A percentile compares a stretch with the other conserved stretches of the same genome.
phyloP scores from a whole-genome alignment of 164 flowering plant genomes.

The Liquidambar formosana region DNA sequence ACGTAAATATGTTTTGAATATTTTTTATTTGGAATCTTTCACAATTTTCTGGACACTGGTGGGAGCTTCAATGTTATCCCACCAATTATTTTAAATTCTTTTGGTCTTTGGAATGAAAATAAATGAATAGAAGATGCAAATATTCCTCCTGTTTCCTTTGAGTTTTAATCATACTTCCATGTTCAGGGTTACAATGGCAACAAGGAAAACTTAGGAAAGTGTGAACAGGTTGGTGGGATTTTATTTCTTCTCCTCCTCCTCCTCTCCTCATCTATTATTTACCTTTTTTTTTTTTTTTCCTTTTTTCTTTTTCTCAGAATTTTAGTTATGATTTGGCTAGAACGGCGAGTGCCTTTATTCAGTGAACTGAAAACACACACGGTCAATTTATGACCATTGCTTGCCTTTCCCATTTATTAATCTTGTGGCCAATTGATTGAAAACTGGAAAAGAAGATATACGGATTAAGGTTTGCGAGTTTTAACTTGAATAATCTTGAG shows the following conservation, averaged over 20 bases:
- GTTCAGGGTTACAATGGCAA: slow-evolving; percentile 83
- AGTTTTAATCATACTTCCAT: slow-evolving; percentile 17
- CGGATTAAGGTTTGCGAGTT: not conserved
- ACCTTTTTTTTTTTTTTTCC: not conserved
- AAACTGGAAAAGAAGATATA: not conserved
- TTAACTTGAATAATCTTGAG: not conserved
- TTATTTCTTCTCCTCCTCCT: slow-evolving; percentile 1
- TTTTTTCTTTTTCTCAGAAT: not conserved
- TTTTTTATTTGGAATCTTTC: not conserved
- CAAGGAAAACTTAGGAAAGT: slow-evolving; percentile 81
- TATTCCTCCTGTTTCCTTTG: slow-evolving; percentile 6
- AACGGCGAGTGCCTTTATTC: not conserved
- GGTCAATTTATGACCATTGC: not conserved
- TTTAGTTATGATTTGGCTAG: not conserved
- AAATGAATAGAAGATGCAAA: not conserved
- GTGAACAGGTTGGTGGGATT: slow-evolving; percentile 73
- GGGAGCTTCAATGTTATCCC: not conserved
- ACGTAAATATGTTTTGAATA: not conserved
- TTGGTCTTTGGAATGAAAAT: slow-evolving; percentile 1
- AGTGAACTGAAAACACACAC: not conserved
- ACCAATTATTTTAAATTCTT: not conserved
- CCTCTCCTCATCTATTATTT: not conserved
- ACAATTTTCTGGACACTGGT: not conserved
- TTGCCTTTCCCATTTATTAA: not conserved
- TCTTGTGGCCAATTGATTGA: not conserved